A percentile compares a stretch with the other conserved stretches of the same genome.
Conservation (phyloP, 805 yeast species). For the Yamadazyma philogaea region DNA sequence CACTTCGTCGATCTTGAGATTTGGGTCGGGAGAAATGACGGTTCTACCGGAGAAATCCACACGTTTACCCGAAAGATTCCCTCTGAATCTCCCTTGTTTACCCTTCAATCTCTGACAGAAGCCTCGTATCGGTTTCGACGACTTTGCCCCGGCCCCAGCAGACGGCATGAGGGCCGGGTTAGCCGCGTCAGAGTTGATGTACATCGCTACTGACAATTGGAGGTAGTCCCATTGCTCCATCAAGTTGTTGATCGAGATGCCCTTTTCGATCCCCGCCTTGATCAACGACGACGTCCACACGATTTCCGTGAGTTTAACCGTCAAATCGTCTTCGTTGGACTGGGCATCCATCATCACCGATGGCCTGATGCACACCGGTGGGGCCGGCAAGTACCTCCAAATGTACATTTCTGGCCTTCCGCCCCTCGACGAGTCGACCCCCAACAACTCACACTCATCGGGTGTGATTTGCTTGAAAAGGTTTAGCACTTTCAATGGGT, state of each 20-base stretch:
- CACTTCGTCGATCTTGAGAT: conserved; percentile 89
- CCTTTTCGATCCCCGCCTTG: conserved; percentile 91
- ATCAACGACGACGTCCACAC: conserved; percentile 96
- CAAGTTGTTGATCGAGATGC: conserved; percentile 84
- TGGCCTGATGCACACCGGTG: conserved; percentile 98
- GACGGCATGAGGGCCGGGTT: conserved; percentile 77
- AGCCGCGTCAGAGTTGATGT: conserved; percentile 93
- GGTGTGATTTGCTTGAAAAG: conserved; percentile 84
- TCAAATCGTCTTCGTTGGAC: conserved; percentile 94
- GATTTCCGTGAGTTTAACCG: conserved; percentile 92
- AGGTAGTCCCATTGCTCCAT: conserved; percentile 99
- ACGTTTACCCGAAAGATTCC: conserved; percentile 96
- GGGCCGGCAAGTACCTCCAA: conserved; percentile 97
- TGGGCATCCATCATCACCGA: conserved; percentile 92
- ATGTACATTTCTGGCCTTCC: conserved; percentile 96
- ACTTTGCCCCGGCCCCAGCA: conserved; percentile 53
- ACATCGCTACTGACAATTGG: conserved; percentile 94
- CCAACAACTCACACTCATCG: conserved; percentile 86
- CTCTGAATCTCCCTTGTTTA: conserved; percentile 98
- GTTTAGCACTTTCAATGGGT: conserved; percentile 85
- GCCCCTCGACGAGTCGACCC: conserved; percentile 80
- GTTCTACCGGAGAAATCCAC: conserved; percentile 98
- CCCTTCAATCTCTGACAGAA: conserved; percentile 97
- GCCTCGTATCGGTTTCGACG: conserved; percentile 82
- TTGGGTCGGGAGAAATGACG: conserved; percentile 98